Base-by-base conservation (phyloP, 108 stramenopile species). In the Fistulifera solaris region DNA sequence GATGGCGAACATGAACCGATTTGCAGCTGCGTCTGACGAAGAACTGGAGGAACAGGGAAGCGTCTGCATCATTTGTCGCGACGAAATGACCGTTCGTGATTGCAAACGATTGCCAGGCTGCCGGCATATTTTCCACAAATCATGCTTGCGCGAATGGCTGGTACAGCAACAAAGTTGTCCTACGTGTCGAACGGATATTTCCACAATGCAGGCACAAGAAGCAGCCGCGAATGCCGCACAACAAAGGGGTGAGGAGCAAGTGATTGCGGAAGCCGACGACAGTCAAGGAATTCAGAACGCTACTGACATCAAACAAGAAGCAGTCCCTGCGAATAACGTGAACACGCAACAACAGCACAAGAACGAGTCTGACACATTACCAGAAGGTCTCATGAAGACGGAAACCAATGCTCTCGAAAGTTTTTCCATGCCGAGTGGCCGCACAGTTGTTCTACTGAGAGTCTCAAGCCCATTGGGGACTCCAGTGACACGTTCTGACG, bases 21-120 rank as follows among this genome's bases (percentile, higher is more conserved):
- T 99, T 63, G 82, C 83, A 27, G 66, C 65, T 48, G 89, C 91
- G 12, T 78, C 83, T 13, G 83, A 88, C 38, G 94, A 94, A 38
- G 94, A 97, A 53, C 66, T 97, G 40, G 82, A 84, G 42, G 85
- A 73, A 40, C 64, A 77, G 12, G 94, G 89, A 3, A 70, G 78
- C n/a, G 83, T 73, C 10, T 99, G 98, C 59, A 94, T 99, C 64
- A 97, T 99, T 64, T 99, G 98, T 77, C 94, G 98, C 5, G 98
- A 98, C 62, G 69, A 68, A 48, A 98, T 98, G 98, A 96, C 89
- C 38, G 67, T 83, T 8, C 46, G 57, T 19, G 83, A 80, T 10
- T 76, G 81, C 53, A 96, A 95, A 47, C 81, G 83, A 59, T 58
- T 98, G 23, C 95, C 96, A 17, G 77, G 78, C 1, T 98, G 97